Base-by-base conservation (phyloP, 2,329 filamentous ascomycete species). In the Thelonectria olida region DNA sequence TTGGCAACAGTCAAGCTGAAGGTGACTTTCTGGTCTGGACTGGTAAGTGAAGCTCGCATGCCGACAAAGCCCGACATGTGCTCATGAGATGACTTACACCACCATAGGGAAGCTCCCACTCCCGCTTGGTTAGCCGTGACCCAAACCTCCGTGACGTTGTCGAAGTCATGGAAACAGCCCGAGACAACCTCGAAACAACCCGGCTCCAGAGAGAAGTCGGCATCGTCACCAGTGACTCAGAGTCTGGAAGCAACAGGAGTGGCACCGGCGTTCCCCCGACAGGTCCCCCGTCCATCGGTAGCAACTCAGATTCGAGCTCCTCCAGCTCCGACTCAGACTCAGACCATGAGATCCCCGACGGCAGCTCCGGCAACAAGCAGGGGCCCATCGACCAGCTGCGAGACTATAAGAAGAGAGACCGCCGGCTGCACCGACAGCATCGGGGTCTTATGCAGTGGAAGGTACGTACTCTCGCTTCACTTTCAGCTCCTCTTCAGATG, bases 361-460 rank as follows among this genome's bases (percentile, higher is more conserved):
- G 77, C 28, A 78, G 75, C 54, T 64, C 67, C 12, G 67, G 75
- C 70, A 25, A 81, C 77, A 64, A 78, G 81, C 63, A 87, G 81
- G 38, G 72, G 79, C 36, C 75, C 80, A 58, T 79, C 9, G 82
- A 84, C 42, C 80, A 85, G 71, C 61, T 88, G 45, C 84, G 82
- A 58, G 88, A 90, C 61, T 91, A 88, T 72, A 86, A 84, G 71
- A 80, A 82, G 58, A 80, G 88, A 66, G 79, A 83, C 64, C 85
- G 84, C 74, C 82, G 85, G 62, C 76, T 90, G 64, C 88, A 92
- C 74, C 79, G 89, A 49, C 84, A 85, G 71, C 88, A 93, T 70
- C 78, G 88, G 20, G 90, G 90, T 0, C 72, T 90, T 39, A 93
- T 93, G 90, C 90, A 93, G 76, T 93, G 89, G 87, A 79, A 79